Percentiles rank a stretch among this genome's conserved stretches.
These are phyloP conservation scores for Pichia paraexigua DNA, from an alignment of 805 yeast species.

Conservation along the genomic window DNA sequence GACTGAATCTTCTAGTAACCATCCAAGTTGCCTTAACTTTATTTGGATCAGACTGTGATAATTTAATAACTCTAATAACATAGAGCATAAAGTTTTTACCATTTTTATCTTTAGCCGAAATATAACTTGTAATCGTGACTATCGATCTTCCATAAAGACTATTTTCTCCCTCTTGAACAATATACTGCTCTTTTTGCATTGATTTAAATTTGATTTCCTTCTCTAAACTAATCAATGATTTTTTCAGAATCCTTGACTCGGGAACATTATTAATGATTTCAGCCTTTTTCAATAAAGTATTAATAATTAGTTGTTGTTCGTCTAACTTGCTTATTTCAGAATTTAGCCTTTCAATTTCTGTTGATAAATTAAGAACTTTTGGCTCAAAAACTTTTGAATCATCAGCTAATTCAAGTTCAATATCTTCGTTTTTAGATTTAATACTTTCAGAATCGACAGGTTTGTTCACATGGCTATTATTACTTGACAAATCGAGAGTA, in stretches of 20 bases:
- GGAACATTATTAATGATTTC: constrained; percentile 71
- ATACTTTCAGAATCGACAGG: not conserved
- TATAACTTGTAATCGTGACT: constrained; percentile 44
- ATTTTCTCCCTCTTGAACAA: constrained; percentile 76
- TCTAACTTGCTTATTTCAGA: constrained; percentile 49
- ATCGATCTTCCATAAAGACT: constrained; percentile 62
- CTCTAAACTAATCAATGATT: constrained; percentile 58
- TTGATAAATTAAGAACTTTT: constrained; percentile 63
- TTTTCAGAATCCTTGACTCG: constrained; percentile 59
- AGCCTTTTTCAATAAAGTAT: constrained; percentile 68
- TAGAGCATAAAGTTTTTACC: constrained; percentile 62
- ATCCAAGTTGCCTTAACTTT: constrained; percentile 70
- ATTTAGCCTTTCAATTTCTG: constrained; percentile 54
- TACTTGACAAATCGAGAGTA: not conserved
- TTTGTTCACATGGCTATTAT: not conserved
- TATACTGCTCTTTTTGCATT: constrained; percentile 67
- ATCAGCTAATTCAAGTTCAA: constrained; percentile 11
- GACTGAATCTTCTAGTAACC: constrained; percentile 83
- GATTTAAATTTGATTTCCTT: constrained; percentile 71
- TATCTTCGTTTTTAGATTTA: constrained; percentile 2
- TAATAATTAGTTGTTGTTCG: constrained; percentile 56
- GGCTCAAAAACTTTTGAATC: constrained; percentile 44
- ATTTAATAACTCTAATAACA: constrained; percentile 66
- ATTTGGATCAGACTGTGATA: constrained; percentile 22
- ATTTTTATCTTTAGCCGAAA: constrained; percentile 43